Conservation (phyloP, 208 protist genomes). For the Crithidia acanthocephali region DNA sequence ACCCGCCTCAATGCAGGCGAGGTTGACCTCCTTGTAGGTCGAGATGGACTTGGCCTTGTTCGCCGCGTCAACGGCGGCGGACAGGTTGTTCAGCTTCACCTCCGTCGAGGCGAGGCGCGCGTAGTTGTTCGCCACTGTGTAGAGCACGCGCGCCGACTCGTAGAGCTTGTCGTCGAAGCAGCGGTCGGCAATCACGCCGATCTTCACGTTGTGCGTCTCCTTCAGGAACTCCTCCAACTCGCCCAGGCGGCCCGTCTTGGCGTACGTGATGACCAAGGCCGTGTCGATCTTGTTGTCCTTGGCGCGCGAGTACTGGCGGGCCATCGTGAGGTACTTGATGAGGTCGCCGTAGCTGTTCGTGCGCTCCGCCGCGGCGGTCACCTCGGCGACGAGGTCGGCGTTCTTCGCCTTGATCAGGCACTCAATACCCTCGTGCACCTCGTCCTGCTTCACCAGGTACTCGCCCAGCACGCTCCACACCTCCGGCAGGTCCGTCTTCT, state of each 20-base stretch:
- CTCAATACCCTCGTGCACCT: conserved; percentile 97
- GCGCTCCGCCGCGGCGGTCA: conserved; percentile 94
- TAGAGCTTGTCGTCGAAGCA: conserved; percentile 98
- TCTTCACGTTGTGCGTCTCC: conserved; percentile 96
- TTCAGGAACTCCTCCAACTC: conserved; percentile 99
- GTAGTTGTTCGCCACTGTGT: conserved; percentile 97
- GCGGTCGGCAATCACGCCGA: conserved; percentile 97
- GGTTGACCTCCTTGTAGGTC: conserved; percentile 97
- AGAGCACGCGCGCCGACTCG: conserved; percentile 98
- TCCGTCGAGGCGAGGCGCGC: conserved; percentile 96
- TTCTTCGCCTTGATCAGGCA: conserved; percentile 99
- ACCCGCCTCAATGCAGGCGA: conserved; percentile 98
- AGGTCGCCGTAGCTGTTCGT: conserved; percentile 96
- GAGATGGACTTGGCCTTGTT: conserved; percentile 97
- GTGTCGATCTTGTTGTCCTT: conserved; percentile 98
- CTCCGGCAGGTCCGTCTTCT: conserved; percentile 91
- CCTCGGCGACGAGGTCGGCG: conserved; percentile 88
- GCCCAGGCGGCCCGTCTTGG: conserved; percentile 96
- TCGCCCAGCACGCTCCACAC: conserved; percentile 96
- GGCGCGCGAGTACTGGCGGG: conserved; percentile 87
- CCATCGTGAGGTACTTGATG: conserved; percentile 99
- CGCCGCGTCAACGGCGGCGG: conserved; percentile 98
- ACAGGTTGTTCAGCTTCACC: conserved; percentile 95
- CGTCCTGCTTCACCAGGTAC: conserved; percentile 92
- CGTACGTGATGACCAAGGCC: conserved; percentile 97